Evolutionary conservation across 805 yeast species (phyloP), one percentile per base, ranked within the genome.

Genomic region (Candida vartiovaarae): DNA sequence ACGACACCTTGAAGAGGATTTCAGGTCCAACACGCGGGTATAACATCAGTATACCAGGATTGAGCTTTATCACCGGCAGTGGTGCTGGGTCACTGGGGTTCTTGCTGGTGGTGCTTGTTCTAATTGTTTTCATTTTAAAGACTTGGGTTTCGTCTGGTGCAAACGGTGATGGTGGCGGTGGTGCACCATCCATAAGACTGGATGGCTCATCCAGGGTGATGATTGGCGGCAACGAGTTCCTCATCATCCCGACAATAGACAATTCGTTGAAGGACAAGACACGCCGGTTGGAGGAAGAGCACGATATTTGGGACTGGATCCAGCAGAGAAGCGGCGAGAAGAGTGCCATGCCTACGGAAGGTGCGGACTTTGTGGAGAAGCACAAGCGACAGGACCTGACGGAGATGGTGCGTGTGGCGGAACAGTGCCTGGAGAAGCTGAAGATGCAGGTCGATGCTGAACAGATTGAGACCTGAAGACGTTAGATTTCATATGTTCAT

Each of bases 301-400:
- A 40, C 37, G 61, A 58, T 23, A 51, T 58, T 36, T 58, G 62
- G 62, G 50, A 50, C 33, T 58, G 62, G 62, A 57, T 58, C 26
- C 52, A 55, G 15, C 42, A 52, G 9, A 49, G 57, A 41, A 42
- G 41, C 5, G 43, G 38, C 3, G 9, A 34, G 7, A 25, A 24
- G 34, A 24, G 20, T 9, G 6, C 8, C 10, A 33, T 25, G 25
- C 31, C 8, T 25, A 15, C 20, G 20, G 42, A 23, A 32, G 34
- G 15, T 29, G 43, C 15, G 15, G 42, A 32, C 10, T 23, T 38
- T 38, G 23, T 8, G 29, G 6, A 44, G 42, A 39, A 38, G 39
- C 28, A 50, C 39, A 41, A 52, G 32, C 49, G 47, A 27, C 61
- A 57, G 34, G 54, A 57, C 29, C 26, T 56, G 25, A 42, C 46